phyloP scores from a whole-genome alignment of 2,329 filamentous ascomycete species.

The Fusarium sacchari region DNA sequence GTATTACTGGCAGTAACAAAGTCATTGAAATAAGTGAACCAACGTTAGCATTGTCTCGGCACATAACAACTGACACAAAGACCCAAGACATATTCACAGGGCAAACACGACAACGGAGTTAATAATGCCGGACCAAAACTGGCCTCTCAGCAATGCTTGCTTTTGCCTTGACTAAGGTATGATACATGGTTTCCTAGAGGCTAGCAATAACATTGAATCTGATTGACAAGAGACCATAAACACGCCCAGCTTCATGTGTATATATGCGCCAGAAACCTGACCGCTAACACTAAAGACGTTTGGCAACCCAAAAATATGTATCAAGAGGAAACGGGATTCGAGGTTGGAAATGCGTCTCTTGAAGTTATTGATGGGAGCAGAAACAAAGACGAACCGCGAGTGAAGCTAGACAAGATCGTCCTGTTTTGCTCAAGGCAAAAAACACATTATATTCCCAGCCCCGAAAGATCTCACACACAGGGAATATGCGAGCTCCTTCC shows the following conservation, averaged over 20 bases:
- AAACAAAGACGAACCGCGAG: conserved; percentile 37
- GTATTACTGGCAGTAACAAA: background rate
- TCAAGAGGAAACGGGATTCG: conserved; percentile 36
- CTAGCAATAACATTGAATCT: conserved; percentile 41
- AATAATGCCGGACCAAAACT: conserved; percentile 52
- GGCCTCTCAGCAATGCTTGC: conserved; percentile 50
- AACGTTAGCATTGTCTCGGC: conserved; percentile 1
- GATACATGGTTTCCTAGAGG: conserved; percentile 37
- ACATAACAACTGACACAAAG: background rate
- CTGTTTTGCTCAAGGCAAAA: conserved; percentile 41
- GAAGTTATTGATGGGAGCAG: conserved; percentile 24
- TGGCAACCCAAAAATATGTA: conserved; percentile 12
- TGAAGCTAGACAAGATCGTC: conserved; percentile 42
- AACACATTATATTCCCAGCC: conserved; percentile 49
- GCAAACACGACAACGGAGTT: background rate
- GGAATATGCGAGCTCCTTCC: conserved; percentile 40
- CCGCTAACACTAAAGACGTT: conserved; percentile 3
- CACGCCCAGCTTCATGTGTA: conserved; percentile 44
- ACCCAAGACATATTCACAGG: background rate
- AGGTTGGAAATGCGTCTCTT: conserved; percentile 40
- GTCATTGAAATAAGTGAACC: background rate
- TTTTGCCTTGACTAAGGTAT: conserved; percentile 44
- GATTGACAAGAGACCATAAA: conserved; percentile 52
- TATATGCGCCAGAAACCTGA: background rate
- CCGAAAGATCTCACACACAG: conserved; percentile 43